Conservation (phyloP, 139 green algal genomes). For the Desmodesmus armatus region DNA sequence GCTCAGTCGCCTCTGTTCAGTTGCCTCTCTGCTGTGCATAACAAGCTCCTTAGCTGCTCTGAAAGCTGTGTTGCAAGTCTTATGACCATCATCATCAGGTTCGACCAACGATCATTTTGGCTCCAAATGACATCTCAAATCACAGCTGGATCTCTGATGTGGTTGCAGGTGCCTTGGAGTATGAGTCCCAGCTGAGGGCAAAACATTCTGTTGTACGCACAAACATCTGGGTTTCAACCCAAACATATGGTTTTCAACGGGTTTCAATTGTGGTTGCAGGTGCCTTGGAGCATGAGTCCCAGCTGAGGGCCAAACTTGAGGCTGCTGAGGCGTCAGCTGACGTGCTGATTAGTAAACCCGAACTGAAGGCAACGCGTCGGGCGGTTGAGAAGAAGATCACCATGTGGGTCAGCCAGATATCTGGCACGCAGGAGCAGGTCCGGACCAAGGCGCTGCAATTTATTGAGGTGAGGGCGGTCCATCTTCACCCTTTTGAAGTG, state of each 20-base stretch:
- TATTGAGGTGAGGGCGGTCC: slow-evolving; percentile 1
- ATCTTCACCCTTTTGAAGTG: neutral
- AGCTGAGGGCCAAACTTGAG: neutral
- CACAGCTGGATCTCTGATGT: too few relatives aligned
- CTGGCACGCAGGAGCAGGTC: slow-evolving; percentile 43
- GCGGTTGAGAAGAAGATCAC: slow-evolving; percentile 45
- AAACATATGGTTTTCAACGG: too few relatives aligned
- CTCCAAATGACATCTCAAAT: too few relatives aligned
- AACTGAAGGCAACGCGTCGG: slow-evolving; percentile 38
- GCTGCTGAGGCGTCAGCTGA: slow-evolving; percentile 32
- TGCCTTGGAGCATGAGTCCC: slow-evolving; percentile 13
- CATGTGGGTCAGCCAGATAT: slow-evolving; percentile 43
- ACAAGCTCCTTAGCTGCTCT: too few relatives aligned
- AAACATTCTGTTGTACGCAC: too few relatives aligned
- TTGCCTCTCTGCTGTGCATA: too few relatives aligned
- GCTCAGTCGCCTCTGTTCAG: too few relatives aligned
- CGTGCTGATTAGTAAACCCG: slow-evolving; percentile 7
- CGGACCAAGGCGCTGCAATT: neutral
- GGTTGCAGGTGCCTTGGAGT: slow-evolving; percentile 10
- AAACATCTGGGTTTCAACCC: too few relatives aligned
- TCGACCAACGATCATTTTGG: too few relatives aligned
- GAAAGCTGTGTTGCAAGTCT: too few relatives aligned
- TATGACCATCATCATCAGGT: too few relatives aligned
- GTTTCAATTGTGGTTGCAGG: too few relatives aligned
- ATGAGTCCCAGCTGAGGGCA: neutral